A percentile compares a stretch with the other conserved stretches of the same genome.
Evolutionary conservation across 2,329 filamentous ascomycete species (phyloP).

Genomic region (Colletotrichum sp.): DNA sequence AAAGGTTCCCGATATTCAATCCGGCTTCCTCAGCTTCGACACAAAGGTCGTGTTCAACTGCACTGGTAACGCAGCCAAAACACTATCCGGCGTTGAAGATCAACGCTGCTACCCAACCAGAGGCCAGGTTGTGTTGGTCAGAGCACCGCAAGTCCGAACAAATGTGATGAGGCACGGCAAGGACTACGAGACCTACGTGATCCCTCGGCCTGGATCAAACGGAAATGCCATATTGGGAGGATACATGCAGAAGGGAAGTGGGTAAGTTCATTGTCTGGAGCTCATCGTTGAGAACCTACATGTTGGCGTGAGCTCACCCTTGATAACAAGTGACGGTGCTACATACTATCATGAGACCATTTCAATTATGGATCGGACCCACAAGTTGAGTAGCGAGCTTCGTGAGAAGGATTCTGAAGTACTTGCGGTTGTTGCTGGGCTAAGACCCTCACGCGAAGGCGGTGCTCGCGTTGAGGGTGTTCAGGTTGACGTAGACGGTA

Average conservation of each 20-base stretch:
- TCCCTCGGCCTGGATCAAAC: conserved; percentile 40
- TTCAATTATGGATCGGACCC: conserved; percentile 40
- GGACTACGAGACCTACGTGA: conserved; percentile 45
- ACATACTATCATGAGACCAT: conserved; percentile 34
- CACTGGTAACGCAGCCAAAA: conserved; percentile 37
- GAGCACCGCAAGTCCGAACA: conserved; percentile 34
- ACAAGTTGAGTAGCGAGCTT: conserved; percentile 26
- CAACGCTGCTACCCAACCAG: conserved; percentile 44
- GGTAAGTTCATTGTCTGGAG: conserved; percentile 25
- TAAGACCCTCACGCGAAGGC: conserved; percentile 43
- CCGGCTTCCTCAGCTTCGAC: conserved; percentile 26
- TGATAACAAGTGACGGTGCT: not conserved
- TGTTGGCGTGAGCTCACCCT: not conserved
- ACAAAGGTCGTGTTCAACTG: conserved; percentile 40
- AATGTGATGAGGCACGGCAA: conserved; percentile 45
- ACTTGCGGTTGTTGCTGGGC: conserved; percentile 35
- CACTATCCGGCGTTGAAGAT: conserved; percentile 40
- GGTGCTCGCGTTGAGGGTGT: conserved; percentile 50
- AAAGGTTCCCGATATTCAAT: conserved; percentile 29
- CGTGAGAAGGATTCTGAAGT: conserved; percentile 30
- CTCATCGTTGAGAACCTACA: not conserved
- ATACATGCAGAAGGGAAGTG: conserved; percentile 40
- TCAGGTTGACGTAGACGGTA: conserved; percentile 26
- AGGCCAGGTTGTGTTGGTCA: conserved; percentile 42
- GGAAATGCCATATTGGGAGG: conserved; percentile 42